phyloP scores from a whole-genome alignment of 2,329 filamentous ascomycete genomes.

The Dactylellina sp. region DNA sequence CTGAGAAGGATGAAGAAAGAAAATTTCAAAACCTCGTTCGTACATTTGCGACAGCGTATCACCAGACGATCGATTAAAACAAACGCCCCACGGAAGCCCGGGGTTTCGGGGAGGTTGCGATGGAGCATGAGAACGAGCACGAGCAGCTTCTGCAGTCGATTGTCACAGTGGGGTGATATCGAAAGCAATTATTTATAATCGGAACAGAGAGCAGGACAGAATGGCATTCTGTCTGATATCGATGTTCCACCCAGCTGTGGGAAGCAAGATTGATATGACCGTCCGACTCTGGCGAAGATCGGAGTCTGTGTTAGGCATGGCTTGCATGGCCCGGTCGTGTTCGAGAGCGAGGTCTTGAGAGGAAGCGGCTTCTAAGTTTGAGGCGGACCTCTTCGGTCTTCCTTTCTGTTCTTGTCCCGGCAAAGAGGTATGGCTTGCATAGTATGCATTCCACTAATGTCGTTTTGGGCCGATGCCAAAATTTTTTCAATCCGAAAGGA shows the following conservation, averaged over 20 bases:
- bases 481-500: not conserved
- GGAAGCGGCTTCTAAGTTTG: constrained; percentile 38
- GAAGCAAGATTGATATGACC: not conserved
- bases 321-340: not conserved
- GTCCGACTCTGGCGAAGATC: constrained; percentile 27
- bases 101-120: not conserved
- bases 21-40: not conserved
- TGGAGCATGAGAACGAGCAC: too few species aligned
- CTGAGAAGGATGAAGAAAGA: constrained; percentile 10
- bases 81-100: not conserved
- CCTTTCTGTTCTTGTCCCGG: constrained; percentile 28
- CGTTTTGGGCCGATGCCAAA: constrained; percentile 34
- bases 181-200: constrained; percentile 11
- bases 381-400: constrained; percentile 51
- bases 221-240: not conserved
- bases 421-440: constrained; percentile 32
- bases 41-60: not conserved
- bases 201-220: constrained; percentile 1
- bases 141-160: not conserved
- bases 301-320: constrained; percentile 39
- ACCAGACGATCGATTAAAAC: not conserved
- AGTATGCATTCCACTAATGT: constrained; percentile 38
- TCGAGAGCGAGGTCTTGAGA: not conserved
- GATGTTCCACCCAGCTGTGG: not conserved
- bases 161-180: constrained; percentile 13